These are phyloP conservation scores for Camellia oleifera DNA, from an alignment of 179 eudicot species.

Conservation along the genomic window DNA sequence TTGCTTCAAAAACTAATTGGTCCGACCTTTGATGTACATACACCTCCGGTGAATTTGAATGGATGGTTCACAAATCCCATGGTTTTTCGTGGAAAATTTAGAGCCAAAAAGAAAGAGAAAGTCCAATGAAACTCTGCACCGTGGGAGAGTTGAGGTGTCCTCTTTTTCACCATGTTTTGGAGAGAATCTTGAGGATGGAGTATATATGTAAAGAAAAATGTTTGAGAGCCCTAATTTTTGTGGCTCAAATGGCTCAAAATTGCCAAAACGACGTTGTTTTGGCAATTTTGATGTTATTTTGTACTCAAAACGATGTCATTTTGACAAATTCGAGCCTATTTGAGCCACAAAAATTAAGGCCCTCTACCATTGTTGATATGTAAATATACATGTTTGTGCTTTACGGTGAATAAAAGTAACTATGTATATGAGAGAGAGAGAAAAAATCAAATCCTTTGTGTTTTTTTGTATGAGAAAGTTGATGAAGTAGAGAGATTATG, in stretches of 20 bases:
- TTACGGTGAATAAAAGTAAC: background rate
- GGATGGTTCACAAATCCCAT: background rate
- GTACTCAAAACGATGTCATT: too few species aligned
- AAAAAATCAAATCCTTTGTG: background rate
- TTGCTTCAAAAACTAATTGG: background rate
- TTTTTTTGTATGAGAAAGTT: background rate
- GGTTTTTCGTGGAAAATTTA: background rate
- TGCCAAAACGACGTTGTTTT: too few species aligned
- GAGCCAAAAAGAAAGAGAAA: background rate
- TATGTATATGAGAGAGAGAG: background rate
- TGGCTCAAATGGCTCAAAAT: too few species aligned
- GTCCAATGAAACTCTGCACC: conserved; percentile 7
- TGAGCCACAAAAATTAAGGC: too few species aligned
- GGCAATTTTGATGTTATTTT: too few species aligned
- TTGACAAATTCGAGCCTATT: too few species aligned
- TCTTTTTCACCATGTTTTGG: background rate
- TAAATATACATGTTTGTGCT: background rate
- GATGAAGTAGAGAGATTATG: background rate
- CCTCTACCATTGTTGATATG: background rate
- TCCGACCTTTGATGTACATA: background rate
- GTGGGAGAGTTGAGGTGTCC: background rate
- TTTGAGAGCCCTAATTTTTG: too few species aligned
- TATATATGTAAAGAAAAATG: background rate
- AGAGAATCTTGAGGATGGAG: background rate
- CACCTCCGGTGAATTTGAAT: background rate